Percentiles rank a stretch among this genome's conserved stretches.
phyloP scores from a whole-genome alignment of 1,284 basidiomycete species.

The Ceratorhiza oryzae-sativae region DNA sequence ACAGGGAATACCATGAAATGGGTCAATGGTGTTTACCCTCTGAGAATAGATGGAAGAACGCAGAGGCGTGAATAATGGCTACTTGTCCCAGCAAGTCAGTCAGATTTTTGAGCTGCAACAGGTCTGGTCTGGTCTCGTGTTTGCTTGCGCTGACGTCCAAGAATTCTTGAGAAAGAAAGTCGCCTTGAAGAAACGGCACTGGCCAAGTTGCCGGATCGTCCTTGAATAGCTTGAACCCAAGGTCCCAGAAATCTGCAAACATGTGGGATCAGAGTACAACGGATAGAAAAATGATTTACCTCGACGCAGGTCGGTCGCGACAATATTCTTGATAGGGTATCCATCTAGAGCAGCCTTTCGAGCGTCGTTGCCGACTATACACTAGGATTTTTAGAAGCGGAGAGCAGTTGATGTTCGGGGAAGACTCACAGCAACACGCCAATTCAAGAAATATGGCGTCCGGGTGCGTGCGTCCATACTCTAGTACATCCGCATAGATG shows the following conservation, averaged over 20 bases:
- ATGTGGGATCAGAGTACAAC: background rate
- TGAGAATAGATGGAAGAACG: conserved; percentile 62
- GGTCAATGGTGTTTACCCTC: conserved; percentile 45
- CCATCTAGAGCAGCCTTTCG: conserved; percentile 56
- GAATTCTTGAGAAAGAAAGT: conserved; percentile 51
- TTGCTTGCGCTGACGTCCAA: conserved; percentile 47
- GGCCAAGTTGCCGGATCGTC: conserved; percentile 54
- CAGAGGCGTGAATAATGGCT: conserved; percentile 58
- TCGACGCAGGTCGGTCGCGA: conserved; percentile 52
- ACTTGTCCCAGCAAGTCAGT: conserved; percentile 57
- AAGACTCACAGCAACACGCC: conserved; percentile 59
- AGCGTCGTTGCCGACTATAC: conserved; percentile 56
- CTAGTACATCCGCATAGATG: conserved; percentile 55
- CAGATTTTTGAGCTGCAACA: conserved; percentile 52
- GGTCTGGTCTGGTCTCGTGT: conserved; percentile 47
- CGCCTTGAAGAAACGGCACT: conserved; percentile 57
- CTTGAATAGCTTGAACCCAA: conserved; percentile 51
- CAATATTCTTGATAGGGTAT: conserved; percentile 49
- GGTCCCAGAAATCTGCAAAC: conserved; percentile 50
- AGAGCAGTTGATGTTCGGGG: background rate
- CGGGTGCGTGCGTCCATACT: conserved; percentile 52
- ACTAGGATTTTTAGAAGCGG: background rate
- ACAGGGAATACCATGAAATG: no score
- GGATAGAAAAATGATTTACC: conserved; percentile 45
- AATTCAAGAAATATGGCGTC: conserved; percentile 60